Conservation (phyloP, 805 yeast species). For the Suhomyces sp. region DNA sequence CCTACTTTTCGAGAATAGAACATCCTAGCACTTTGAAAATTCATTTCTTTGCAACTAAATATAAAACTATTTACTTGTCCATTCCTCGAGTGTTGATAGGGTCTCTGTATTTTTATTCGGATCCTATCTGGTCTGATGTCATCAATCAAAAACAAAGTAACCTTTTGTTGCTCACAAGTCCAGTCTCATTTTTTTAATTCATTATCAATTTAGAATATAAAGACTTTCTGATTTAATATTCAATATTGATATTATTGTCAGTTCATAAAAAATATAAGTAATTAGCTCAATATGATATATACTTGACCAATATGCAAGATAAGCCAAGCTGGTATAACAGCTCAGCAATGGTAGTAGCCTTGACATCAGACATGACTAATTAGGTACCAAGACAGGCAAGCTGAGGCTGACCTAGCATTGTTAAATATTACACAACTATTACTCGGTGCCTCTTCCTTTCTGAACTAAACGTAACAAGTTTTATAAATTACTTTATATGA, state of each 20-base stretch:
- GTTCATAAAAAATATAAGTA: slow-evolving; percentile 2
- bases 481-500: slow-evolving; percentile 9
- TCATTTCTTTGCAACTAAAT: background rate
- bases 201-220: background rate
- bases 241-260: background rate
- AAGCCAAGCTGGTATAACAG: no score
- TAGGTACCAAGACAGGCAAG: no score
- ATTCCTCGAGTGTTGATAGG: slow-evolving; percentile 1
- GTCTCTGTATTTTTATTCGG: background rate
- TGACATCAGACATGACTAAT: no score
- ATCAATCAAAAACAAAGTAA: background rate
- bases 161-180: no score
- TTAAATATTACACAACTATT: no score
- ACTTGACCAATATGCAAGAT: slow-evolving; percentile 25
- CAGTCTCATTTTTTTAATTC: slow-evolving; percentile 2
- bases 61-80: background rate
- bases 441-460: no score
- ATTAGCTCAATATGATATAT: slow-evolving; percentile 15
- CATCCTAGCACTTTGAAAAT: background rate
- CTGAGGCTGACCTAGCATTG: no score
- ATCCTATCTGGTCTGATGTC: background rate
- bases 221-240: background rate
- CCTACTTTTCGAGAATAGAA: background rate
- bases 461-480: background rate
- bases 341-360: no score